Evolutionary conservation across 129 eudicot genomes (phyloP).

Genomic region (Helichrysum umbraculigerum): DNA sequence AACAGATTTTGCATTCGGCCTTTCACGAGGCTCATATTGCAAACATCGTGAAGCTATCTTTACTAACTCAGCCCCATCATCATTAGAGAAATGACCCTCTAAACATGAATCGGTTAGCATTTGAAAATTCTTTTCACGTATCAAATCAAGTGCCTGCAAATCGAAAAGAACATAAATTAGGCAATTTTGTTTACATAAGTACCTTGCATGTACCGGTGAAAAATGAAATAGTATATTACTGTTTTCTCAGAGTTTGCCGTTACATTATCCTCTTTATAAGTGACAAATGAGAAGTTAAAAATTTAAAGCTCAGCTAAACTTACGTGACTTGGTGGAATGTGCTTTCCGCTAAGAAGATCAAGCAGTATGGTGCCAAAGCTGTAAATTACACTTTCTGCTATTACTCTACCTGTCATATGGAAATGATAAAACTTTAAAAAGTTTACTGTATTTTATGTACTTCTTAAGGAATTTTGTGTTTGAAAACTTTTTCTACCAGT

Average conservation of each 20-base stretch:
- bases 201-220: background rate
- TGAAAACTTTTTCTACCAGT: constrained; percentile 47
- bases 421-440: background rate
- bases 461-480: background rate
- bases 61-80: constrained; percentile 85
- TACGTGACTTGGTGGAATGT: constrained; percentile 97
- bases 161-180: background rate
- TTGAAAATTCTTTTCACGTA: constrained; percentile 77
- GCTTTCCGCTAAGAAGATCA: constrained; percentile 95
- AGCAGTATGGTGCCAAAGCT: constrained; percentile 92
- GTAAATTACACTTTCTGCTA: constrained; percentile 85
- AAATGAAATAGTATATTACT: background rate
- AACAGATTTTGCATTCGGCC: constrained; percentile 78
- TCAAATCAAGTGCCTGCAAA: constrained; percentile 85
- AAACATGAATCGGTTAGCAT: constrained; percentile 88
- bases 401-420: constrained; percentile 75
- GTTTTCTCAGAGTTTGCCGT: background rate
- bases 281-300: background rate
- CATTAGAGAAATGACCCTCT: constrained; percentile 90
- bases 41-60: constrained; percentile 84
- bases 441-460: background rate
- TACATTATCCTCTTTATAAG: background rate
- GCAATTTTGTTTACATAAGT: background rate
- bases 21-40: constrained; percentile 91
- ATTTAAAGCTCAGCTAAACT: background rate